Evolutionary conservation across 148 eudicot species (phyloP), one percentile per base, ranked within the genome.

Genomic region (Gaultheria prostrata): DNA sequence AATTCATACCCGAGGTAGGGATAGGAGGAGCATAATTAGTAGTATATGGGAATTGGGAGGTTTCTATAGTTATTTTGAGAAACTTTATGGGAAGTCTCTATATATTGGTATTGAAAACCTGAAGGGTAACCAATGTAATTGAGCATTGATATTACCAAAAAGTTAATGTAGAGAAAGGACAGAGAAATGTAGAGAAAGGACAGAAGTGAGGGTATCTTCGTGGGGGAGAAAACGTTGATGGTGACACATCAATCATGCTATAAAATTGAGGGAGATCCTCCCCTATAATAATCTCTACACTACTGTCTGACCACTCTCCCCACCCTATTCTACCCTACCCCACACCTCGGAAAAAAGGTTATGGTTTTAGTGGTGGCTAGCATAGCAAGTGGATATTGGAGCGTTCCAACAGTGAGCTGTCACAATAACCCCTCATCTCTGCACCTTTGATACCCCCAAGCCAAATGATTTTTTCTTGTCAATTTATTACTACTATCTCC

Each of bases 241-340:
- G 87, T 33, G 91, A 90, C 91, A 80, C 48, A 84, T 89, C 91
- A 87, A 83, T 78, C 71, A 75, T 51, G 88, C 88, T 87, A 90
- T 87, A 89, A 90, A 90, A 90, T 90, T 90, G 89, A 90, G 92
- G 92, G 92, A 88, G 92, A 90, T 90, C 90, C 85, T 87, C 85
- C 87, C 81, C 45, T 54, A 35, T 71, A 32, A 82, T 85, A 32
- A 82, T 85, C 85, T 86, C 84, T 57, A 81, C 85, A 57, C 53
- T n/a, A n/a, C n/a, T n/a, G n/a, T 69, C 53, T 76, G 76, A 73
- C 48, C 54, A 77, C 83, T 46, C 51, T 39, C 78, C 39, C 59
- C 82, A 53, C 78, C 14, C 24, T 26, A 2, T 5, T n/a, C n/a
- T n/a, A n/a, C 12, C 28, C 48, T 33, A 5, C 21, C 28, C 26